Evolutionary conservation across 2,329 filamentous ascomycete species (phyloP).

Genomic region (Phialophora tarda): DNA sequence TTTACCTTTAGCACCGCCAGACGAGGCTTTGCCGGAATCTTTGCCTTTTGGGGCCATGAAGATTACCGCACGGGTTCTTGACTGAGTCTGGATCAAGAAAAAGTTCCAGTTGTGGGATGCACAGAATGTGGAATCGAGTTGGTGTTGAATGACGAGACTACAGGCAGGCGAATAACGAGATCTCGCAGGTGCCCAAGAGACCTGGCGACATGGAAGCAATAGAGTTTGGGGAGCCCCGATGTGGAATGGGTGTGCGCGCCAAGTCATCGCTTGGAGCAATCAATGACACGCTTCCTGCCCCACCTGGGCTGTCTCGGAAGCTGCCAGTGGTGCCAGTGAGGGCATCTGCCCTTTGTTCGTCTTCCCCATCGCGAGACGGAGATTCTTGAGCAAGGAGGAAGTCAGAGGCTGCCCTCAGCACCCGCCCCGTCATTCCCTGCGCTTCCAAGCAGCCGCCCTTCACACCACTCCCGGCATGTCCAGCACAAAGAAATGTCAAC

Average conservation of each 20-base stretch:
- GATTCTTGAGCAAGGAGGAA: slow-evolving; percentile 13
- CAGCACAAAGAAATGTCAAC: slow-evolving; percentile 7
- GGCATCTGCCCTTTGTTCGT: slow-evolving; percentile 2
- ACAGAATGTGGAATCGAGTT: not conserved
- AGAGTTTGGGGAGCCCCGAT: slow-evolving; percentile 11
- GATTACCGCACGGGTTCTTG: not conserved
- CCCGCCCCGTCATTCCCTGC: slow-evolving; percentile 24
- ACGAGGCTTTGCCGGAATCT: slow-evolving; percentile 36
- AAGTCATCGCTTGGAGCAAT: slow-evolving; percentile 1
- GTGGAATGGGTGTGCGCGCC: slow-evolving; percentile 8
- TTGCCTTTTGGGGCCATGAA: slow-evolving; percentile 54
- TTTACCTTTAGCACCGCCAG: slow-evolving; percentile 42
- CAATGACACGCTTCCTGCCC: not conserved
- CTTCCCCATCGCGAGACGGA: slow-evolving; percentile 10
- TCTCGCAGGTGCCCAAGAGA: not conserved
- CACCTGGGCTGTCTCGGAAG: slow-evolving; percentile 1
- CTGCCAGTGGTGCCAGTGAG: slow-evolving; percentile 4
- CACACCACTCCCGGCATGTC: slow-evolving; percentile 17
- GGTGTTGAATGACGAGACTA: not conserved
- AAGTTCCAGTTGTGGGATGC: not conserved
- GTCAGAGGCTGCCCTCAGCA: slow-evolving; percentile 25
- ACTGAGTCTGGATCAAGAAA: not conserved
- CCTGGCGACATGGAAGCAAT: not conserved
- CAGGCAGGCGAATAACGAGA: not conserved
- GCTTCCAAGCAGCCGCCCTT: slow-evolving; percentile 19